A percentile compares a stretch with the other conserved stretches of the same genome.
Conservation (phyloP, 345 rosid species). For the Capsella bursapastoris region DNA sequence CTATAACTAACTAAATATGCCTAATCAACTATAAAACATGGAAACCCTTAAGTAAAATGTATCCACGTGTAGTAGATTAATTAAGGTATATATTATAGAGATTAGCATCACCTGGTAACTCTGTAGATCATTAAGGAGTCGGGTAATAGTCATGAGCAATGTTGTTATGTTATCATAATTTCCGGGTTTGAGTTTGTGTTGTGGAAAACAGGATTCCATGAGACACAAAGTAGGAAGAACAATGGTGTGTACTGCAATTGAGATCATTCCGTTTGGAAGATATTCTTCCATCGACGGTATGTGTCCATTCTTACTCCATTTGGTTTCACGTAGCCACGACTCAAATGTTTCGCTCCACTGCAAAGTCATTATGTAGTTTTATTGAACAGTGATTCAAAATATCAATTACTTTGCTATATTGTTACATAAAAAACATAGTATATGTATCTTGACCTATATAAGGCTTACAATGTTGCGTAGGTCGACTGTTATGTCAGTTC, state of each 20-base stretch:
- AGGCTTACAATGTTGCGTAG: constrained; percentile 51
- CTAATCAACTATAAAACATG: background rate
- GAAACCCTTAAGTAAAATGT: background rate
- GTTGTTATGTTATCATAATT: constrained; percentile 51
- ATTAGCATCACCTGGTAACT: constrained; percentile 51
- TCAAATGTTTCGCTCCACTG: constrained; percentile 74
- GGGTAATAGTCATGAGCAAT: constrained; percentile 53
- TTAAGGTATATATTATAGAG: background rate
- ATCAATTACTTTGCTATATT: background rate
- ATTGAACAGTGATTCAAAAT: background rate
- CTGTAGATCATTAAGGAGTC: constrained; percentile 63
- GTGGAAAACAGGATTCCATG: constrained; percentile 37
- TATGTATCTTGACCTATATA: background rate
- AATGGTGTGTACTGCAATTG: constrained; percentile 53
- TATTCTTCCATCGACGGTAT: constrained; percentile 54
- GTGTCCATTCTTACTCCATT: constrained; percentile 54
- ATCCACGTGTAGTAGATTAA: background rate
- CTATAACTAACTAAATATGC: background rate
- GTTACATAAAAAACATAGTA: background rate
- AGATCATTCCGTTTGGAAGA: constrained; percentile 52
- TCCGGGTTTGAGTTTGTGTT: constrained; percentile 36
- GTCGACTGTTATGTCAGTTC: constrained; percentile 46
- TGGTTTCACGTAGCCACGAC: constrained; percentile 65
- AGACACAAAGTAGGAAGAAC: constrained; percentile 50
- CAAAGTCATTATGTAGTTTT: constrained; percentile 3